Base-by-base conservation (phyloP, 345 rosid genomes). In the Cardiospermum halicacabum region DNA sequence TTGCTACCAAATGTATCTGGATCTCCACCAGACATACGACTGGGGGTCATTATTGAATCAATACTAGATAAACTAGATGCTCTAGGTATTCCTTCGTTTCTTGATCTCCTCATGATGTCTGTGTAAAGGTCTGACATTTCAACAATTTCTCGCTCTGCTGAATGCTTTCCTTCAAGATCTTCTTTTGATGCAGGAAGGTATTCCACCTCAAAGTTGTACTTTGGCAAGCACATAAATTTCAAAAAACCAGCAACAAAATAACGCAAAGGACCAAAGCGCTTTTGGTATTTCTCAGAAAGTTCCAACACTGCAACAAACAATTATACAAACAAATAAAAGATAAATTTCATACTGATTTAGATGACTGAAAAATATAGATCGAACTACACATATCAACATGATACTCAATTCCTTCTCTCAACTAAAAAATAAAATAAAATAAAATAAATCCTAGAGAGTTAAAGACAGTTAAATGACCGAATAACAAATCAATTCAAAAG, bases 51-150 rank as follows among this genome's bases (percentile, higher is more conserved):
- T 79, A 89, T 85, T 5, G 96, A 94, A 81, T 94, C 97, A 19
- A 94, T 91, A 75, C 97, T 94, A 37, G 97, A 87, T 74, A 91
- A 78, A 82, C 99, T 94, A 31, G 99, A 91, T 55, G 97, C 99
- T 77, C 96, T 87, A 22, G 99, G 99, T 53, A 94, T 67, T 68
- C 96, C 86, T 12, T 91, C 99, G 39, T 50, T 81, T 72, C 82
- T 82, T 30, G 97, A 87, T 77, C 84, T 87, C 77, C 84, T 86
- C 88, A 89, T 82, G 54, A 89, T 75, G 80, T 94, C 97, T 7
- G 87, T 80, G 75, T 87, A 89, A 25, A 91, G 86, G 53, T 89
- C 97, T 66, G 88, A 75, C 79, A 94, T 72, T 78, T 91, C 96
- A 62, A 85, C 73, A 36, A 72, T 73, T 71, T 86, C 93, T 27